Evolutionary conservation across 805 yeast species (phyloP), one percentile per base, ranked within the genome.

Genomic region (Starmerella bombi): DNA sequence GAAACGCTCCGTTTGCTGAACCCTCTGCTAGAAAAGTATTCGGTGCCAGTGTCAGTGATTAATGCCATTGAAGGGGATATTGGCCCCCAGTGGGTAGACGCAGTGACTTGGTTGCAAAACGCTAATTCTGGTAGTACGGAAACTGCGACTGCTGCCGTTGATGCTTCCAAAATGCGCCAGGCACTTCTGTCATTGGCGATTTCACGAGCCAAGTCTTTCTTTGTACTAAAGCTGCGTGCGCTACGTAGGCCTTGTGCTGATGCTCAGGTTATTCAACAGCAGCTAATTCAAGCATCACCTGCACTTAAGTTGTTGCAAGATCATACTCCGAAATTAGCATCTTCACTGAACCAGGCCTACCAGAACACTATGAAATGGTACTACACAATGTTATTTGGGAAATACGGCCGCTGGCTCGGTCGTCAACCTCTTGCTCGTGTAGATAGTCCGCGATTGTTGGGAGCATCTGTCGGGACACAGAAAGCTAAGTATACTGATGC

Each of bases 291-390:
- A 32, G 75, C 76, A n/a, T 72, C 70, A 45, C 82, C 77, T 37
- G 66, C 74, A 1, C 80, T 62, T 50, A 61, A 61, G 3, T 84
- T 81, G 44, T 57, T 88, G 29, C 57, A 64, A 3, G 52, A 60
- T 4, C 71, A 74, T 37, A 72, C 80, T 42, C 66, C 70, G 7
- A 67, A 74, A 5, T 61, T 91, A 40, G 88, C 94, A 0, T 56
- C 63, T 14, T 91, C 83, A 53, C 66, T 91, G 30, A 69, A 75
- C 40, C 71, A 71, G 51, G 97, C 96, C 0, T 91, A 91, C 57
- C 63, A 77, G 16, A 76, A 75, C 53, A 88, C 97, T 2, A 86
- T 91, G 82, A 67, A 72, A 52, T 91, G 98, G 98, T 91, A 88
- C 62, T 91, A 91, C 58, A 67, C 70, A 43, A 71, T 79, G 42